Conservation (phyloP, 2,329 filamentous ascomycete species). For the Sclerotinia spermophila region DNA sequence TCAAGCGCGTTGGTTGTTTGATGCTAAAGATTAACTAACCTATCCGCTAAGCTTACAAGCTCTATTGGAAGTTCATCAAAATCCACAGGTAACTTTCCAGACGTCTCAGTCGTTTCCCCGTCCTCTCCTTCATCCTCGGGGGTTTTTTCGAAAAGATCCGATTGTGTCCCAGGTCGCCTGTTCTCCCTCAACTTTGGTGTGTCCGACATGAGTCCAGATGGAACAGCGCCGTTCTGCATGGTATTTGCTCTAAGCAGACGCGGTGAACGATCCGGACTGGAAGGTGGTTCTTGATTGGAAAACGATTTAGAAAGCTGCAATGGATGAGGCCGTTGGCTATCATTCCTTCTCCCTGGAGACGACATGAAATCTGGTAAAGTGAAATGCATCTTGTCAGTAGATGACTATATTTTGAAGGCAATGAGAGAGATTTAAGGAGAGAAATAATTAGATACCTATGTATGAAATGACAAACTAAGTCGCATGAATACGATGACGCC, state of each 20-base stretch:
- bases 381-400: slow-evolving; percentile 35
- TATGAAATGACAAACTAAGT: slow-evolving; percentile 23
- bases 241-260: slow-evolving; percentile 35
- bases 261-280: slow-evolving; percentile 25
- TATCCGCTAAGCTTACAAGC: slow-evolving; percentile 83
- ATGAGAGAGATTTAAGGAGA: background rate
- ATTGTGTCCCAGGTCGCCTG: slow-evolving; percentile 26
- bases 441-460: slow-evolving; percentile 19
- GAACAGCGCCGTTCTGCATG: slow-evolving; percentile 33
- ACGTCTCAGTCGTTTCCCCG: slow-evolving; percentile 17
- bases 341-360: slow-evolving; percentile 28
- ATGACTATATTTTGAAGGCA: slow-evolving; percentile 23
- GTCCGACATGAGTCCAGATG: slow-evolving; percentile 23
- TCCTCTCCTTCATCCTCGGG: slow-evolving; percentile 37
- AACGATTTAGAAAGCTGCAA: slow-evolving; percentile 41
- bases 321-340: slow-evolving; percentile 34
- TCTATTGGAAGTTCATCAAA: slow-evolving; percentile 93
- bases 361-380: slow-evolving; percentile 37
- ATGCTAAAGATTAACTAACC: slow-evolving; percentile 46
- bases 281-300: slow-evolving; percentile 35
- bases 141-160: slow-evolving; percentile 41
- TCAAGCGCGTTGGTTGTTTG: background rate
- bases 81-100: slow-evolving; percentile 42
- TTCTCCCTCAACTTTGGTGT: slow-evolving; percentile 20
- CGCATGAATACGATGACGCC: slow-evolving; percentile 34